Conservation (phyloP, 225 moss, liverwort and hornwort genomes). For the Straminergon stramineum region DNA sequence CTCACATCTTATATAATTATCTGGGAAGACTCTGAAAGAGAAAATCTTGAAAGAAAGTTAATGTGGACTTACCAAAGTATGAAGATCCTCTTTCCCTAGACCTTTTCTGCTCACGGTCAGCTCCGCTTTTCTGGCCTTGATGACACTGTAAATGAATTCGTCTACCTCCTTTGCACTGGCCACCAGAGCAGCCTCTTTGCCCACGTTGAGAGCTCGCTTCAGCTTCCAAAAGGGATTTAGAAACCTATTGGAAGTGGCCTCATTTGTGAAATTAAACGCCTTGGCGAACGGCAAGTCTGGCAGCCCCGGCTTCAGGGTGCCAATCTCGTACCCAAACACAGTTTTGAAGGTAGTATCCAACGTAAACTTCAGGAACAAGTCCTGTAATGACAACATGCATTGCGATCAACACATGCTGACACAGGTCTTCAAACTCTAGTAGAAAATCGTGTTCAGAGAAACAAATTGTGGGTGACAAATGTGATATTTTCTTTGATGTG, state of each 20-base stretch:
- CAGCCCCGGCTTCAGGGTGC: constrained; percentile 35
- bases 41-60: background rate
- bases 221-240: constrained; percentile 68
- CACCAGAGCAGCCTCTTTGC: constrained; percentile 31
- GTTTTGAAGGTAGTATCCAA: constrained; percentile 75
- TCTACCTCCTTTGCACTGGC: constrained; percentile 25
- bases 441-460: background rate
- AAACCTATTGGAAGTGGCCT: constrained; percentile 37
- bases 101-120: background rate
- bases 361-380: constrained; percentile 42
- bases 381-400: background rate
- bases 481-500: background rate
- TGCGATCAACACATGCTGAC: background rate
- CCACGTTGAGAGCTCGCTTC: constrained; percentile 42
- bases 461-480: background rate
- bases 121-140: constrained; percentile 45
- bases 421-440: background rate
- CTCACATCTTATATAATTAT: background rate
- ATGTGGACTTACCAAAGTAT: background rate
- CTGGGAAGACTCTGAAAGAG: background rate
- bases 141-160: constrained; percentile 53
- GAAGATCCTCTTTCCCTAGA: background rate
- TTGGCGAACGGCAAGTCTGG: constrained; percentile 54
- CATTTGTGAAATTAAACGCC: constrained; percentile 63
- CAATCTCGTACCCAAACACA: constrained; percentile 69